Percentiles rank a stretch among this genome's conserved stretches.
Conservation (phyloP, 371 early-diverging fungal species). For the Mucor saturninus region DNA sequence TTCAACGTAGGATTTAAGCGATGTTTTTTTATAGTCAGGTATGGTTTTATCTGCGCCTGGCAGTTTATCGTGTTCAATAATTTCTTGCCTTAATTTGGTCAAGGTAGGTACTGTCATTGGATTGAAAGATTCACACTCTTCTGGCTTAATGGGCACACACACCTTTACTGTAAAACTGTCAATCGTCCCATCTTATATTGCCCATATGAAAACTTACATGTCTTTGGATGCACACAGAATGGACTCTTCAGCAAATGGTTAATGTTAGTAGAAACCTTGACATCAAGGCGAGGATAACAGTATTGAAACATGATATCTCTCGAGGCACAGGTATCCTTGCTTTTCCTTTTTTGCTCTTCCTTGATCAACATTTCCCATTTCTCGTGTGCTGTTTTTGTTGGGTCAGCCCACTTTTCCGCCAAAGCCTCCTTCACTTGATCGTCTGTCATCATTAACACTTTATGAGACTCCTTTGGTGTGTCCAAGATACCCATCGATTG, state of each 20-base stretch:
- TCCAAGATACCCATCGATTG: slow-evolving; percentile 74
- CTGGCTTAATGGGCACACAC: slow-evolving; percentile 88
- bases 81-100: slow-evolving; percentile 61
- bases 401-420: slow-evolving; percentile 54
- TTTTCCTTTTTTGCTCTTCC: slow-evolving; percentile 18
- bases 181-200: no score
- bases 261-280: slow-evolving; percentile 87
- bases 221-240: slow-evolving; percentile 98
- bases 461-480: slow-evolving; percentile 63
- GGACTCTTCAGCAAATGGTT: slow-evolving; percentile 99
- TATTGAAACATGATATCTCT: slow-evolving; percentile 88
- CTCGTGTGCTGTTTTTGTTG: slow-evolving; percentile 50
- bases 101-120: slow-evolving; percentile 84
- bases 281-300: slow-evolving; percentile 95
- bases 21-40: slow-evolving; percentile 64
- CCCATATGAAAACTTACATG: slow-evolving; percentile 56
- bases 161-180: slow-evolving; percentile 67
- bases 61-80: slow-evolving; percentile 47
- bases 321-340: slow-evolving; percentile 20
- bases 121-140: slow-evolving; percentile 79
- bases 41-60: slow-evolving; percentile 1
- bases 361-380: slow-evolving; percentile 61
- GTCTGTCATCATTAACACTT: slow-evolving; percentile 72
- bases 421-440: slow-evolving; percentile 44
- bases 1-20: slow-evolving; percentile 64